Percentiles rank a stretch among this genome's conserved stretches.
Conservation (phyloP, 495 filamentous ascomycete genomes). For the Lasiosphaeria hispida region DNA sequence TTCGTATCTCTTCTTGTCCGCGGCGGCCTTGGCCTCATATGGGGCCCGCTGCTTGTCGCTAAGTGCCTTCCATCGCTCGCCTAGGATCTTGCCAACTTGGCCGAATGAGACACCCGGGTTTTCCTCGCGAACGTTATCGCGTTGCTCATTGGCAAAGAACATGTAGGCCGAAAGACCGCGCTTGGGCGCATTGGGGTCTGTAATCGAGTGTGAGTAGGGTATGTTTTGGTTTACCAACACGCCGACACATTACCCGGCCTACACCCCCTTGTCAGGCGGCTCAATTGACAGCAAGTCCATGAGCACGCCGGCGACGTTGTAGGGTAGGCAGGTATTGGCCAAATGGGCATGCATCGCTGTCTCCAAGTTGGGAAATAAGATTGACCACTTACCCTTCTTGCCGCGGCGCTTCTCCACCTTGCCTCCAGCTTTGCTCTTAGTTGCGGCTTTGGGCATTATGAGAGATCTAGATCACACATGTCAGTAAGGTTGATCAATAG, state of each 20-base stretch:
- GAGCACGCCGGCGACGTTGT: no score
- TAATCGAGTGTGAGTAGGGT: background rate
- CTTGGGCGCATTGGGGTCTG: conserved; percentile 98
- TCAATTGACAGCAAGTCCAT: background rate
- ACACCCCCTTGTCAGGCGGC: background rate
- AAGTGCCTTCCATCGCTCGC: conserved; percentile 96
- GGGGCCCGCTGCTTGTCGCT: conserved; percentile 83
- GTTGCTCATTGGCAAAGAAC: conserved; percentile 99
- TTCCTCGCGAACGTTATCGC: conserved; percentile 95
- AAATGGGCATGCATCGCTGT: no score
- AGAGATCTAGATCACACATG: conserved; percentile 26
- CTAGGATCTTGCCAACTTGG: conserved; percentile 95
- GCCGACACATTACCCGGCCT: background rate
- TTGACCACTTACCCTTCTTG: conserved; percentile 48
- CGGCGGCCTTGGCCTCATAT: conserved; percentile 91
- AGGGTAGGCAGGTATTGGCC: no score
- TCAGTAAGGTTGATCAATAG: no score
- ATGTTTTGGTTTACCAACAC: background rate
- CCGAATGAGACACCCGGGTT: conserved; percentile 98
- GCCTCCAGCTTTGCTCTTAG: conserved; percentile 42
- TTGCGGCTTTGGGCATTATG: conserved; percentile 49
- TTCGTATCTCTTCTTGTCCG: conserved; percentile 98
- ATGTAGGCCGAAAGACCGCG: conserved; percentile 99
- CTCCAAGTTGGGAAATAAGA: background rate
- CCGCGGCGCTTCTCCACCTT: conserved; percentile 44